Base-by-base conservation (phyloP, 2,329 filamentous ascomycete genomes). In the Gnomoniopsis sp. region DNA sequence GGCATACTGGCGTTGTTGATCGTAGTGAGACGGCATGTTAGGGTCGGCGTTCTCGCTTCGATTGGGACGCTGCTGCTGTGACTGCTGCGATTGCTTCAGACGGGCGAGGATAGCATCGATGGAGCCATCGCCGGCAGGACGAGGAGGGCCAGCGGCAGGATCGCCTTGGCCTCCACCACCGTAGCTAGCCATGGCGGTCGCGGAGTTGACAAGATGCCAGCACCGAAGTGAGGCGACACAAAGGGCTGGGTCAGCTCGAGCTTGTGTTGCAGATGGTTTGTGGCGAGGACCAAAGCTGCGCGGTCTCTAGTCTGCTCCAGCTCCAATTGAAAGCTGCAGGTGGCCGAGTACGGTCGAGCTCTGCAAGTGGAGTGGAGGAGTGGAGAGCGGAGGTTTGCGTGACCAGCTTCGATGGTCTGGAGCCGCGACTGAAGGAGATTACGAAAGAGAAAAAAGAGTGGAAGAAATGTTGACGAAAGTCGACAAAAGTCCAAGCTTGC, bases 91-190 rank as follows among this genome's bases (percentile, higher is more conserved):
- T n/a, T n/a, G n/a, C n/a, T n/a, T n/a, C 2, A 74, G 69, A 66
- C 74, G 77, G 61, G 73, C 75, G 52, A 77, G 71, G 57, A 79
- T 74, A 15, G 75, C 71, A 60, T 77, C 71, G 52, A 78, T 66
- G 53, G 71, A 70, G 46, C 66, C 64, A 57, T 67, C 61, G 44
- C 51, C 58, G 30, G 51, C 48, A 49, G 34, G 47, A 22, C 23
- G 49, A 49, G 33, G 33, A 43, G 53, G 17, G 38, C 14, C 51
- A 23, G 46, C 21, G n/a, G 46, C 19, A 43, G 43, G 33, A 8
- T 38, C 52, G 23, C 46, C 57, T n/a, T n/a, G 26, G 30, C 51
- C 51, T 34, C 53, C 67, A 67, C 69, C 67, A 62, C 65, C 67
- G 65, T 71, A 73, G 70, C 68, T 71, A 65, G 71, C 71, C 71